Percentiles rank a stretch among this genome's conserved stretches.
Evolutionary conservation across 768 basidiomycete genomes (phyloP).

Genomic region (Termitomyces sp.): DNA sequence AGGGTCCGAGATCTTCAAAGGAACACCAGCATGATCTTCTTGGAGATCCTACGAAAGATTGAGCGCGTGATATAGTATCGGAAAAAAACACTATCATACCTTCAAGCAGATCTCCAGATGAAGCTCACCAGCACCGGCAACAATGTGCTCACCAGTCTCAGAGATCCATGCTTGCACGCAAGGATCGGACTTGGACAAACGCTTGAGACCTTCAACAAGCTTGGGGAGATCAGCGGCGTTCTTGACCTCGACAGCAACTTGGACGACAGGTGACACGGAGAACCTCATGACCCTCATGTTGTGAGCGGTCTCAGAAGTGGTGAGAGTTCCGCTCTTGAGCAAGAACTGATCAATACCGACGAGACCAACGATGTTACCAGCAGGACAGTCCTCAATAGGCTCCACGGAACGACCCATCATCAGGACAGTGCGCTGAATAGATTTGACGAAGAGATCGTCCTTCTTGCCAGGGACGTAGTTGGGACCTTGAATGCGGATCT

Average conservation of each 20-base stretch:
- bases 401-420: constrained; percentile 99
- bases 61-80: not conserved
- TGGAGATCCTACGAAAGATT: constrained; percentile 70
- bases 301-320: constrained; percentile 96
- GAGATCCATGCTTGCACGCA: constrained; percentile 94
- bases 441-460: constrained; percentile 95
- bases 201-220: constrained; percentile 99
- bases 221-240: constrained; percentile 98
- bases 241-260: constrained; percentile 99
- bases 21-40: constrained; percentile 98
- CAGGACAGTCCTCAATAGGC: constrained; percentile 98
- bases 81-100: constrained; percentile 31
- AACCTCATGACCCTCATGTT: constrained; percentile 99
- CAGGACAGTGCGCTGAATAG: constrained; percentile 95
- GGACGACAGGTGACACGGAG: constrained; percentile 99
- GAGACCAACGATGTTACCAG: constrained; percentile 98
- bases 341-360: constrained; percentile 99
- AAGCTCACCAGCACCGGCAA: constrained; percentile 97
- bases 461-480: constrained; percentile 99
- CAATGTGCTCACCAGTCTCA: constrained; percentile 95
- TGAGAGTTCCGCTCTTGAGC: constrained; percentile 98
- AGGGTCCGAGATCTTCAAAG: constrained; percentile 95
- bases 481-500: constrained; percentile 98
- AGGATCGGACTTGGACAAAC: constrained; percentile 98
- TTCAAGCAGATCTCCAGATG: constrained; percentile 99